These are phyloP conservation scores for Peronosclerospora sorghi DNA, from an alignment of 352 stramenopile species.

Conservation along the genomic window DNA sequence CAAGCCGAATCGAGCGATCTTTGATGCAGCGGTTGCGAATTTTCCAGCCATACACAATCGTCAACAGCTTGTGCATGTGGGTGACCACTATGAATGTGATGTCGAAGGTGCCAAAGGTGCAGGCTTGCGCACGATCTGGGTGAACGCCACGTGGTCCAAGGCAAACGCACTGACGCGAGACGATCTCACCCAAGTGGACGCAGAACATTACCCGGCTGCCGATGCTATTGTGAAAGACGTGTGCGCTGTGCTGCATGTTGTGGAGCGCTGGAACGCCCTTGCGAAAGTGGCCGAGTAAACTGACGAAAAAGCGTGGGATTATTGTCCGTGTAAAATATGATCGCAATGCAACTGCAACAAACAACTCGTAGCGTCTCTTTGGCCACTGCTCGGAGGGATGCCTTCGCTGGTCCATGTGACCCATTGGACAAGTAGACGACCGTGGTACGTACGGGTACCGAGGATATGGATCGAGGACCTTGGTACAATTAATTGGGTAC, in stretches of 20 bases:
- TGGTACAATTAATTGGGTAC: too few relatives aligned
- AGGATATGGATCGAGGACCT: too few relatives aligned
- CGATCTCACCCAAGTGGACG: constrained; percentile 20
- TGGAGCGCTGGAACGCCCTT: constrained; percentile 32
- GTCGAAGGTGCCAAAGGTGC: constrained; percentile 51
- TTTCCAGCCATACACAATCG: constrained; percentile 21
- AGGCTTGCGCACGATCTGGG: constrained; percentile 55
- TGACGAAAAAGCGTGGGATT: too few relatives aligned
- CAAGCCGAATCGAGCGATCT: constrained; percentile 41
- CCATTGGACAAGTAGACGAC: too few relatives aligned
- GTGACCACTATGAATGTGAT: constrained; percentile 67
- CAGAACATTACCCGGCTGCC: constrained; percentile 24
- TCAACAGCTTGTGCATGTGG: constrained; percentile 52
- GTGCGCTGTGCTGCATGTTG: constrained; percentile 25
- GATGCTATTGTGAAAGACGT: constrained; percentile 58
- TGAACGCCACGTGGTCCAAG: constrained; percentile 36
- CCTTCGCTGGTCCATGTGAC: too few relatives aligned
- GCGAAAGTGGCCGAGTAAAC: too few relatives aligned
- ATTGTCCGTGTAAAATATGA: too few relatives aligned
- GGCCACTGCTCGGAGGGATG: too few relatives aligned
- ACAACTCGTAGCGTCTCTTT: too few relatives aligned
- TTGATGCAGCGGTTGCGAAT: constrained; percentile 35
- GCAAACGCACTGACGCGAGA: constrained; percentile 24
- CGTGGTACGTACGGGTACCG: too few relatives aligned
- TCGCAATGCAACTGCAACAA: too few relatives aligned